Conservation (phyloP, 2,329 filamentous ascomycete genomes). For the Colletotrichum liriopes region DNA sequence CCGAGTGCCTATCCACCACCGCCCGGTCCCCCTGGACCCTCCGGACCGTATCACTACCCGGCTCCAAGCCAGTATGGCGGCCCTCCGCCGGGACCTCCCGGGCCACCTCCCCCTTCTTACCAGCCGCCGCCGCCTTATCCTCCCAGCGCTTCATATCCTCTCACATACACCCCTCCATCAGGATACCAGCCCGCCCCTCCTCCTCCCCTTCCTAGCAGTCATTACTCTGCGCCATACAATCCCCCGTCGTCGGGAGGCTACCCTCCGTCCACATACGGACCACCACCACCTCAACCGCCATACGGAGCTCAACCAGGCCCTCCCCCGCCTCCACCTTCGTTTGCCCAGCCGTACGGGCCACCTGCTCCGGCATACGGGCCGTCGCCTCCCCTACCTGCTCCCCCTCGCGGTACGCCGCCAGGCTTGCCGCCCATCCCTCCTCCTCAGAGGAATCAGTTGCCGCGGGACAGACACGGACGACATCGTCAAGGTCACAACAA, state of each 20-base stretch:
- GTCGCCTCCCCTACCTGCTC: conserved; percentile 14
- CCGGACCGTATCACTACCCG: conserved; percentile 42
- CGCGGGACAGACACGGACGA: conserved; percentile 52
- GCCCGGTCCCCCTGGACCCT: conserved; percentile 19
- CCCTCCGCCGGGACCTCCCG: conserved; percentile 46
- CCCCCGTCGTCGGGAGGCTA: conserved; percentile 16
- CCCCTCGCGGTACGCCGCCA: conserved; percentile 11
- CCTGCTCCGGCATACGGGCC: conserved; percentile 24
- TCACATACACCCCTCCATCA: conserved; percentile 24
- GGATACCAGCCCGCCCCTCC: conserved; percentile 27
- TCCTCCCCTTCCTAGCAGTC: conserved; percentile 14
- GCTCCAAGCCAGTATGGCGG: conserved; percentile 49
- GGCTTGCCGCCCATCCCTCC: conserved; percentile 31
- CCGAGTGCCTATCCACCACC: conserved; percentile 32
- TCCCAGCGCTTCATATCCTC: conserved; percentile 20
- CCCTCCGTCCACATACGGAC: neutral
- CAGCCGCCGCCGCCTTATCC: conserved; percentile 33
- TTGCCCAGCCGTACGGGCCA: conserved; percentile 20
- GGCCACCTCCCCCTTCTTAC: conserved; percentile 41
- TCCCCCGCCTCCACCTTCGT: conserved; percentile 14
- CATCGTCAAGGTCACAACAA: conserved; percentile 50
- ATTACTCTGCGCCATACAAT: conserved; percentile 20
- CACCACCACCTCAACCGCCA: conserved; percentile 5
- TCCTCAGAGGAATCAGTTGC: conserved; percentile 48
- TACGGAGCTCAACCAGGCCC: conserved; percentile 13